phyloP scores from a whole-genome alignment of 176 grass and related monocot species.

The Dactylis glomerata region DNA sequence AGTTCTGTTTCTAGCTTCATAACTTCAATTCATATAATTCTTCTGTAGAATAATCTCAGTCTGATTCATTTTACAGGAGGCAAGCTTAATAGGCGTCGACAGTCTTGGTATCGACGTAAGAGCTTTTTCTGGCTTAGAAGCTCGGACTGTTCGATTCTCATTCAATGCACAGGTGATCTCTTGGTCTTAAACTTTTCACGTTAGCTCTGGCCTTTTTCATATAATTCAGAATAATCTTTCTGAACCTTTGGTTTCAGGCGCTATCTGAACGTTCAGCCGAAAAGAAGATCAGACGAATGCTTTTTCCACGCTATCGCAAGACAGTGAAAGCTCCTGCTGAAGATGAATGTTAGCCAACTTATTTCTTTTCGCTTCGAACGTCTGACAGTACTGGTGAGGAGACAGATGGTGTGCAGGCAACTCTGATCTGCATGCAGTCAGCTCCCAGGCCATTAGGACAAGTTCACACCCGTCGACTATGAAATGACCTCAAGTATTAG shows the following conservation, averaged over 20 bases:
- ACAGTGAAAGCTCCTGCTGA: slow-evolving; percentile 37
- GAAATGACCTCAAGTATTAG: slow-evolving; percentile 25
- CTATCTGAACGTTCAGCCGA: slow-evolving; percentile 72
- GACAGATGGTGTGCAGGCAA: slow-evolving; percentile 17
- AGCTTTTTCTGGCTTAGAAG: slow-evolving; percentile 75
- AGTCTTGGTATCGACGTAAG: slow-evolving; percentile 90
- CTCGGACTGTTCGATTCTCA: slow-evolving; percentile 71
- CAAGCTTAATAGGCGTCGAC: slow-evolving; percentile 76
- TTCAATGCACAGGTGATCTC: slow-evolving; percentile 70
- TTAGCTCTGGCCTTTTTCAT: neutral
- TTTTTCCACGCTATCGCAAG: slow-evolving; percentile 67
- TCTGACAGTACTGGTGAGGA: neutral
- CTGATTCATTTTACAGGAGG: slow-evolving; percentile 49
- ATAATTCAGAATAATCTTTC: slow-evolving; percentile 5
- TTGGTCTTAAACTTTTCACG: neutral
- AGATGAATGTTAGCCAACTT: slow-evolving; percentile 41
- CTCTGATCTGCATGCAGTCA: slow-evolving; percentile 6
- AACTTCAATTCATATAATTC: neutral
- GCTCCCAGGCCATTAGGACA: slow-evolving; percentile 27
- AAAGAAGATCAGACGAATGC: slow-evolving; percentile 92
- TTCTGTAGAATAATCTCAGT: slow-evolving; percentile 11
- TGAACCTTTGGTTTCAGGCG: slow-evolving; percentile 45
- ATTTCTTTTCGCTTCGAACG: slow-evolving; percentile 12
- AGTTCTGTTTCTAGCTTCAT: neutral
- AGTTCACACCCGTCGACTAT: slow-evolving; percentile 28